Base-by-base conservation (phyloP, 768 basidiomycete species). In the Tulasnella sp. region DNA sequence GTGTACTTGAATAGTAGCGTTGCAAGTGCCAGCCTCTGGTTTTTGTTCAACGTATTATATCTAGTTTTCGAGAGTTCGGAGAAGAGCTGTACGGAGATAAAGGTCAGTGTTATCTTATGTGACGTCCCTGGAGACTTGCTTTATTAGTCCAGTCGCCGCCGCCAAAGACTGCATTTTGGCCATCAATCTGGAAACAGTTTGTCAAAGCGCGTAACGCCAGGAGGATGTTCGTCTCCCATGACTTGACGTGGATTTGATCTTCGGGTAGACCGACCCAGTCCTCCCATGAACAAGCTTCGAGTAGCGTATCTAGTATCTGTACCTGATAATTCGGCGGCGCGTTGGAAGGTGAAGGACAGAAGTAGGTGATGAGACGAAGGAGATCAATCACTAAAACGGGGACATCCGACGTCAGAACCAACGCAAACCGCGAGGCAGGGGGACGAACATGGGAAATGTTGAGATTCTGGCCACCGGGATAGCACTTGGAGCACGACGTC, bases 1-100 rank as follows among this genome's bases (percentile, higher is more conserved):
- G 75, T 85, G 64, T 63, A 98, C 94, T 98, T 98, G 71, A 97
- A 82, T 31, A 87, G 69, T 34, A 92, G 70, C 0, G 92, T 93
- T 3, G 86, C 82, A 45, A 92, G 65, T 0, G 89, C 85, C 3
- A 89, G 74, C 29, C 86, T 78, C 48, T 84, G 84, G 3, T 74
- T 71, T 68, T 87, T 92, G 36, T 76, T 78, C 63, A 88, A 69
- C 3, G 72, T 69, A 17, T 71, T 66, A 57, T 81, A 82, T 0
- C 78, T 73, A 5, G 71, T 75, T 40, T 77, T 71, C 25, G 67
- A 64, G 50, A 90, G 63, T 27, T 71, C 69, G 46, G 74, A 74
- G 21, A 88, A 70, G 35, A 87, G 73, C 82, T 88, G 64, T 49
- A 59, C 62, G 59, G 40, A 59, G 49, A 56, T 14, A n/a, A 57